Percentiles rank a stretch among this genome's conserved stretches.
phyloP scores from a whole-genome alignment of 2,329 filamentous ascomycete genomes.

The Colletotrichum karsti region DNA sequence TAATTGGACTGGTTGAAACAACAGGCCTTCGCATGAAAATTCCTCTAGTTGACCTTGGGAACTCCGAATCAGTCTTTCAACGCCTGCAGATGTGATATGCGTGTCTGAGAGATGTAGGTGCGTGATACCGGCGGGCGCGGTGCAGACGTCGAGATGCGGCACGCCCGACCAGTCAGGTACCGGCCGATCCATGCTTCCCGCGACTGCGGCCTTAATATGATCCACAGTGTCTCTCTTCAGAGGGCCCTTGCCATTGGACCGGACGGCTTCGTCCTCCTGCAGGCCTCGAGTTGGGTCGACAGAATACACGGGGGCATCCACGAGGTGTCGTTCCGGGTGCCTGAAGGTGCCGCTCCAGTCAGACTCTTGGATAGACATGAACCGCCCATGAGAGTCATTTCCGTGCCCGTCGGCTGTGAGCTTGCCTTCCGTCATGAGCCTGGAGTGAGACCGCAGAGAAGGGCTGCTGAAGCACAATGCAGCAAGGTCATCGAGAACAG shows the following conservation, averaged over 20 bases:
- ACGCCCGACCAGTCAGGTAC: slow-evolving; percentile 18
- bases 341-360: slow-evolving; percentile 50
- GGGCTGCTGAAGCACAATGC: slow-evolving; percentile 41
- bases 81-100: slow-evolving; percentile 50
- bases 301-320: slow-evolving; percentile 55
- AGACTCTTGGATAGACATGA: slow-evolving; percentile 58
- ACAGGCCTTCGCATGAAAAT: slow-evolving; percentile 56
- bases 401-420: slow-evolving; percentile 40
- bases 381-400: slow-evolving; percentile 47
- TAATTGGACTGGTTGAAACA: slow-evolving; percentile 33
- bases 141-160: slow-evolving; percentile 34
- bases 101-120: slow-evolving; percentile 64
- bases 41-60: slow-evolving; percentile 58
- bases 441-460: slow-evolving; percentile 43
- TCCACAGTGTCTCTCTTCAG: slow-evolving; percentile 43
- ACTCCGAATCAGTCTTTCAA: slow-evolving; percentile 52
- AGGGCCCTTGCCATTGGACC: slow-evolving; percentile 38
- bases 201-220: slow-evolving; percentile 36
- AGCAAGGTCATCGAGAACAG: slow-evolving; percentile 42
- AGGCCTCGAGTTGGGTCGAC: slow-evolving; percentile 36
- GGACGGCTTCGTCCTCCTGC: slow-evolving; percentile 33
- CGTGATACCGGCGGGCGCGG: slow-evolving; percentile 50
- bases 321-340: slow-evolving; percentile 56
- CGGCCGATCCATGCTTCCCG: slow-evolving; percentile 14
- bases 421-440: slow-evolving; percentile 56